A percentile compares a stretch with the other conserved stretches of the same genome.
Evolutionary conservation across 192 early-diverging fungal genomes (phyloP).

Genomic region (Dimargaris xerosporica): DNA sequence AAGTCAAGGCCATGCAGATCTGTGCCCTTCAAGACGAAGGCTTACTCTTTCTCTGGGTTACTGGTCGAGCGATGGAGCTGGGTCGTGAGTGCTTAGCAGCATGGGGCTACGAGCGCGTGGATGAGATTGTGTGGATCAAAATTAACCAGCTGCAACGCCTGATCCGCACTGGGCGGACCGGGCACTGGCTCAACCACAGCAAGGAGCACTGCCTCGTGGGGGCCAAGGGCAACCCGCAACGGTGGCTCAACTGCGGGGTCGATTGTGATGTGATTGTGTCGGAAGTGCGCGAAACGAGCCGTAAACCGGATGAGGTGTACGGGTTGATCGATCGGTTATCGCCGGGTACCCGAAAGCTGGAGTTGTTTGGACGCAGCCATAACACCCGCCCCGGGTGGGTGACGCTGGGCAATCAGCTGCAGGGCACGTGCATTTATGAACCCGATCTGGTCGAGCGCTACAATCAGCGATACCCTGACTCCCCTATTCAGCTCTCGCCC

Average conservation of each 20-base stretch:
- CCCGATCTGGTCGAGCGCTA: conserved; percentile 23
- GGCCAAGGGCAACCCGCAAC: conserved; percentile 29
- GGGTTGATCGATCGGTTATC: conserved; percentile 37
- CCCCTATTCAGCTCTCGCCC: conserved; percentile 14
- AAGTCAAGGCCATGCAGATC: conserved; percentile 39
- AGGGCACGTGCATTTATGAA: conserved; percentile 34
- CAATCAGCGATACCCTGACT: conserved; percentile 18
- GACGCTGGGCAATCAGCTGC: conserved; percentile 47
- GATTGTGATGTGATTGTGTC: conserved; percentile 44
- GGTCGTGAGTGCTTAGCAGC: conserved; percentile 32
- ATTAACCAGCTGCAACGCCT: conserved; percentile 43
- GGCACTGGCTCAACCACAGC: conserved; percentile 50
- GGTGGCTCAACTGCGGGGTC: conserved; percentile 23
- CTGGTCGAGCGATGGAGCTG: conserved; percentile 46
- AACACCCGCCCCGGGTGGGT: conserved; percentile 45
- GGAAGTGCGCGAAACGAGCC: conserved; percentile 40
- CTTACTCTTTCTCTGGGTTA: conserved; percentile 46
- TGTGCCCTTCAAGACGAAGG: conserved; percentile 33
- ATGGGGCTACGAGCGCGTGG: conserved; percentile 39
- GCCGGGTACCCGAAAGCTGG: conserved; percentile 38
- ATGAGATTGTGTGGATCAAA: conserved; percentile 51
- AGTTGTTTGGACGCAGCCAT: conserved; percentile 44
- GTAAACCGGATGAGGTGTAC: conserved; percentile 48
- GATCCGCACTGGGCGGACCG: conserved; percentile 44
- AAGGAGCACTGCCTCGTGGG: conserved; percentile 51